Base-by-base conservation (phyloP, 2,329 filamentous ascomycete genomes). In the Cercospora brassicicola region DNA sequence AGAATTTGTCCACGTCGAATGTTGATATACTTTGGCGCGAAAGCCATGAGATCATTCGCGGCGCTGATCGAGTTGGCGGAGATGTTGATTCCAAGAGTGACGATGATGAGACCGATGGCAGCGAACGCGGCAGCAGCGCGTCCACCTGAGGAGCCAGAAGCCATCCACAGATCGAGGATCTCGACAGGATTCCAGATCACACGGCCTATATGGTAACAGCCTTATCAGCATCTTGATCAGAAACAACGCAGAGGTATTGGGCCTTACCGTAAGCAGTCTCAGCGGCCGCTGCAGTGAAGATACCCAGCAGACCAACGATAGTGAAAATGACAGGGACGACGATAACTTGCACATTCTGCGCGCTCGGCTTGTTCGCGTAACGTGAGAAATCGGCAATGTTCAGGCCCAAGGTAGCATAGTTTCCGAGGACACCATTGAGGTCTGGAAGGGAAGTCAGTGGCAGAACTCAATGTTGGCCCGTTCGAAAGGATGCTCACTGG, bases 11-110 rank as follows among this genome's bases (percentile, higher is more conserved):
- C 77, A 45, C 76, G 75, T 15, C 74, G 72, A 51, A 78, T 76
- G 73, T 87, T 85, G 74, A 87, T 78, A 73, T 82, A 86, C 53
- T 80, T 80, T 0, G 86, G 86, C 59, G 82, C 83, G 45, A 87
- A 76, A 1, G 82, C 81, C 5, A 82, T 83, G 48, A 86, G 74
- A 72, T 87, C 85, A 71, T 86, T 87, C 4, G 84, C 85, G 13
- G 83, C 84, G 1, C 82, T 83, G 65, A 87, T 82, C 0, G 80
- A 82, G 74, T 87, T 87, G 9, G 84, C 84, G 0, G 81, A 81
- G 65, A 87, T 82, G 72, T 86, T 87, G 31, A 82, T 83, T 20
- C 84, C 82, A 2, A 86, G 79, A 2, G 82, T 81, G 5, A 83
- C 83, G 10, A 86, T 79, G 79, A 91, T 91, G 39, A 74, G 66